A percentile compares a stretch with the other conserved stretches of the same genome.
phyloP scores from a whole-genome alignment of 805 yeast species.

The Candida anglica region DNA sequence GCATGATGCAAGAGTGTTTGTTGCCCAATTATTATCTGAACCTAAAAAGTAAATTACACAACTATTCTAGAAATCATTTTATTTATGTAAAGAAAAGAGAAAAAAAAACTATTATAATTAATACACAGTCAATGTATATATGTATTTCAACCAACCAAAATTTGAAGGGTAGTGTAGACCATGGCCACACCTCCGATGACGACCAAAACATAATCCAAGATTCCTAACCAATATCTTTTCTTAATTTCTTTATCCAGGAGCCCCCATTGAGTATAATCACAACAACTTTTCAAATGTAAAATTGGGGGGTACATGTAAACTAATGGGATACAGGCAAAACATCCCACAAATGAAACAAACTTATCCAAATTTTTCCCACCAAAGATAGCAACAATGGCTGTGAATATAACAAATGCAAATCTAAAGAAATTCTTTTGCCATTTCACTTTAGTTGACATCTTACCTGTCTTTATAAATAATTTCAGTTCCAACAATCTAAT shows the following conservation, averaged over 20 bases:
- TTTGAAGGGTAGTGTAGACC: constrained; percentile 64
- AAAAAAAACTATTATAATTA: not conserved
- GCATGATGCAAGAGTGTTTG: constrained; percentile 22
- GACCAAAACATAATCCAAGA: constrained; percentile 46
- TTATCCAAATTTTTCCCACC: constrained; percentile 69
- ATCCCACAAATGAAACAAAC: constrained; percentile 78
- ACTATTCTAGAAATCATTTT: constrained; percentile 1
- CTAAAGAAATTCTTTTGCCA: constrained; percentile 67
- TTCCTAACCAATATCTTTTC: constrained; percentile 31
- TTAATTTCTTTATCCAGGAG: constrained; percentile 17
- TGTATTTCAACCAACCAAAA: constrained; percentile 27
- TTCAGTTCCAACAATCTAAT: constrained; percentile 67
- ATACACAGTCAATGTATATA: not conserved
- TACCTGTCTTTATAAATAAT: constrained; percentile 58
- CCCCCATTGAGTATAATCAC: constrained; percentile 16
- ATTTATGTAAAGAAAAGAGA: not conserved
- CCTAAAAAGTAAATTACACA: constrained; percentile 4
- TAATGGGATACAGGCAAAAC: constrained; percentile 81
- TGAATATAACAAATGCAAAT: constrained; percentile 46
- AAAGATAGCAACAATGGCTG: constrained; percentile 56
- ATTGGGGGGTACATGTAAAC: constrained; percentile 85
- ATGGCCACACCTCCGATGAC: constrained; percentile 57
- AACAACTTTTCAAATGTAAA: constrained; percentile 58
- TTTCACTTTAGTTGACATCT: constrained; percentile 46
- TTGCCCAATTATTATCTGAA: constrained; percentile 5